Base-by-base conservation (phyloP, 1,139 yeast species). In the Pichia sp. region DNA sequence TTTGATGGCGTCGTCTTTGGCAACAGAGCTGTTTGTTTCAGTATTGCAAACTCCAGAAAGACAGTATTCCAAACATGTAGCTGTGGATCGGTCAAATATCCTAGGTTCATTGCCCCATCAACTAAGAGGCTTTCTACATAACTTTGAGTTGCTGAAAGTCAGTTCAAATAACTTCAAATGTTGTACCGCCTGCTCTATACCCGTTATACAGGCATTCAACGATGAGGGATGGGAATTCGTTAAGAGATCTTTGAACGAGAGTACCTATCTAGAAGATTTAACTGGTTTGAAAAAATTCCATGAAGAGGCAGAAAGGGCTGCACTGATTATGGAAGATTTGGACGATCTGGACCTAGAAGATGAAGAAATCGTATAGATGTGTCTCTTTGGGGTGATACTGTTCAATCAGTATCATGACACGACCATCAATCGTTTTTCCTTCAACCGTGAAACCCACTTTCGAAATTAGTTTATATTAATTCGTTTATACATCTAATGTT, bases 51-150 rank as follows among this genome's bases (percentile, higher is more conserved):
- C 85, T 62, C 82, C 82, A 0, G 66, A 72, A 3, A 73, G 73
- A 40, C 79, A 77, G 13, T 64, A 68, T 38, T 87, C 87, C 0
- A 73, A 75, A 0, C 78, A 79, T 13, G 59, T 67, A 0, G 55
- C 60, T 0, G 52, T 54, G 11, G 61, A 59, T 4, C 53, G 56
- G 19, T 50, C 59, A 34, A 71, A 80, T 0, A 75, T 80, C 5
- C 72, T 92, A 41, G 96, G 97, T 1, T 79, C 77, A 1, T 72
- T 85, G 2, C 96, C 97, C 0, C 99, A 93, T 68, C 99, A 93
- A 67, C 74, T 93, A 19, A 75, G 99, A 58, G 98, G 98, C 0
- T 92, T 85, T 64, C 70, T 93, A 45, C 81, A 80, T 61, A 78
- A 77, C 56, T 90, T 85, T 64, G 79, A 80, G 43, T 84, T 82